Evolutionary conservation across 1,284 basidiomycete genomes (phyloP).

Genomic region (Trametes pubescens): DNA sequence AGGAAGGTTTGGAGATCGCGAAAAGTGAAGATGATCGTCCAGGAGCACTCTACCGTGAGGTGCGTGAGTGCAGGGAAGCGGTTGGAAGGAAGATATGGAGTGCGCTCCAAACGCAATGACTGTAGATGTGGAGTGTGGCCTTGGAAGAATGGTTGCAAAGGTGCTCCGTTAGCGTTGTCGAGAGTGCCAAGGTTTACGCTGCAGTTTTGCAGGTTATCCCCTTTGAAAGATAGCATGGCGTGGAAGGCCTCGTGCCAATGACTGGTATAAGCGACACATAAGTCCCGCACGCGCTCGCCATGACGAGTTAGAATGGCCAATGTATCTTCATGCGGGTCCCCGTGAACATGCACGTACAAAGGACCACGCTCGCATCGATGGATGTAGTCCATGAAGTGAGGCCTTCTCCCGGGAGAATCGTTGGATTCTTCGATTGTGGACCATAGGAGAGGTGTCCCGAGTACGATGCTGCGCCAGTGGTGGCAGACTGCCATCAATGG

Average conservation of each 20-base stretch:
- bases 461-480: neutral
- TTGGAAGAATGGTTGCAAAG: too few species aligned
- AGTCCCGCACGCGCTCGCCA: too few species aligned
- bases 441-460: neutral
- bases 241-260: too few species aligned
- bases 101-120: too few species aligned
- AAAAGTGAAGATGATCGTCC: neutral
- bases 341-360: neutral
- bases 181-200: too few species aligned
- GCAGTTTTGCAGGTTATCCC: too few species aligned
- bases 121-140: too few species aligned
- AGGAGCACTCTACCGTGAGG: neutral
- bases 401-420: neutral
- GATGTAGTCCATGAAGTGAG: neutral
- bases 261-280: too few species aligned
- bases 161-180: too few species aligned
- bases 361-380: neutral
- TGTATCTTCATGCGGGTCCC: neutral
- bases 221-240: too few species aligned
- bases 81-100: too few species aligned
- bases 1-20: neutral
- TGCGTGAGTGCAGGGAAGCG: neutral
- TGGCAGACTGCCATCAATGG: neutral
- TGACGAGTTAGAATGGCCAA: too few species aligned
- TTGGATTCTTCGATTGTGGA: neutral